Conservation (phyloP, 345 rosid species). For the Lepidium didymum region DNA sequence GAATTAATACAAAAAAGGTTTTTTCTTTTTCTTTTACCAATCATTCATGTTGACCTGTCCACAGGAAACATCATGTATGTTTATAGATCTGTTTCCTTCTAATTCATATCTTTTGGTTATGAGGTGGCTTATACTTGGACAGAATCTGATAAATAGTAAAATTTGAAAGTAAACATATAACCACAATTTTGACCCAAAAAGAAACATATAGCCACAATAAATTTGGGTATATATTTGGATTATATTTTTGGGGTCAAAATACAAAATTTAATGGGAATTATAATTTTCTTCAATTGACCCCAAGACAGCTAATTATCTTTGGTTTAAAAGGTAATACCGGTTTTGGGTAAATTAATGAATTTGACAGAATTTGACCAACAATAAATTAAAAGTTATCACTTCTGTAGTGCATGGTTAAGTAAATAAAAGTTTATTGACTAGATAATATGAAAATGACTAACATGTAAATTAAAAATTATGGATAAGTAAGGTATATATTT, state of each 20-base stretch:
- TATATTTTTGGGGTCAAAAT: not conserved
- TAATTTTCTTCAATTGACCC: not conserved
- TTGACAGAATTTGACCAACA: not conserved
- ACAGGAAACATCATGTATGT: not conserved
- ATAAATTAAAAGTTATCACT: too few species aligned
- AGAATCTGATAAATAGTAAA: not conserved
- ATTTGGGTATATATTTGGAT: not conserved
- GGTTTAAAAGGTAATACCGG: not conserved
- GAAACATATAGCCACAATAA: not conserved
- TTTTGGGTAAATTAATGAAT: not conserved
- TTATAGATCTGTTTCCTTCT: not conserved
- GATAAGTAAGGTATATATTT: too few species aligned
- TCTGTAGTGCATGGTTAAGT: too few species aligned
- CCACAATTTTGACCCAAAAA: not conserved
- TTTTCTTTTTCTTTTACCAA: not conserved
- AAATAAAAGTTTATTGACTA: not conserved
- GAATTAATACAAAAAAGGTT: not conserved
- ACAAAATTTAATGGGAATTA: not conserved
- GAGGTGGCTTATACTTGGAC: not conserved
- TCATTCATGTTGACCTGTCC: not conserved
- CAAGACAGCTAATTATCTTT: not conserved
- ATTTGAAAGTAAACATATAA: not conserved
- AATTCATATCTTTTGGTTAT: not conserved
- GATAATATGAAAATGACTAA: not conserved
- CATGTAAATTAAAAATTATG: too few species aligned